Evolutionary conservation across 2,329 filamentous ascomycete species (phyloP).

Genomic region (Gnomoniopsis sp.): DNA sequence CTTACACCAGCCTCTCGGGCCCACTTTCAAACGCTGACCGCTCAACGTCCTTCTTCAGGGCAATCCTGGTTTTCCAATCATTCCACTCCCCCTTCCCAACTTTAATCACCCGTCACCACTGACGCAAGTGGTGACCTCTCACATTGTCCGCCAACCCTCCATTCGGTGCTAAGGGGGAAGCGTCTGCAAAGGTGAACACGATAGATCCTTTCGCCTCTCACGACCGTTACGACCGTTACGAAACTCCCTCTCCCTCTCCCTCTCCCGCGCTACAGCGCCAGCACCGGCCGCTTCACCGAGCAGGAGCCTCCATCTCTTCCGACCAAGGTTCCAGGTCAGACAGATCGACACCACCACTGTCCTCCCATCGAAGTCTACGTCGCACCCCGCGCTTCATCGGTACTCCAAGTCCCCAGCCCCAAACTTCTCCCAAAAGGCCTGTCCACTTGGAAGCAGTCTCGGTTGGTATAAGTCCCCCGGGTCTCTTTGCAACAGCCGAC

Average conservation of each 20-base stretch:
- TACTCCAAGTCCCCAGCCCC: constrained; percentile 37
- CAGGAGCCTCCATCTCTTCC: constrained; percentile 29
- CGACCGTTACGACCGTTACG: constrained; percentile 55
- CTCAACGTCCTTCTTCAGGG: constrained; percentile 8
- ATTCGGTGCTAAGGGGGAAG: constrained; percentile 30
- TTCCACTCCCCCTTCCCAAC: constrained; percentile 57
- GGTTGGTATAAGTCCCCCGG: constrained; percentile 44
- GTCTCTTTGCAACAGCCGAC: constrained; percentile 33
- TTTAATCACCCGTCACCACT: constrained; percentile 37
- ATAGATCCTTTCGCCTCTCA: constrained; percentile 38
- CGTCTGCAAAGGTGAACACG: constrained; percentile 44
- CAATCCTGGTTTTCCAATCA: constrained; percentile 25
- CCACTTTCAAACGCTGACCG: constrained; percentile 6
- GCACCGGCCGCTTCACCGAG: constrained; percentile 35
- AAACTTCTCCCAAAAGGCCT: constrained; percentile 20
- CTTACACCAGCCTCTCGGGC: constrained; percentile 8
- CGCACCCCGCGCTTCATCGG: constrained; percentile 50
- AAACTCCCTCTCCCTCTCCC: constrained; percentile 38
- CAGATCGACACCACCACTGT: constrained; percentile 45
- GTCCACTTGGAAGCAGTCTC: constrained; percentile 43
- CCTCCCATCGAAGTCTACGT: constrained; percentile 42
- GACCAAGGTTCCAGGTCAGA: constrained; percentile 19
- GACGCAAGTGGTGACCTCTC: constrained; percentile 38
- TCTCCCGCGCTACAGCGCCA: constrained; percentile 34
- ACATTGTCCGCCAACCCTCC: constrained; percentile 44